A percentile compares a stretch with the other conserved stretches of the same genome.
These are phyloP conservation scores for Incumbomyces delicatus DNA, from an alignment of 2,329 filamentous ascomycete species.

Conservation along the genomic window DNA sequence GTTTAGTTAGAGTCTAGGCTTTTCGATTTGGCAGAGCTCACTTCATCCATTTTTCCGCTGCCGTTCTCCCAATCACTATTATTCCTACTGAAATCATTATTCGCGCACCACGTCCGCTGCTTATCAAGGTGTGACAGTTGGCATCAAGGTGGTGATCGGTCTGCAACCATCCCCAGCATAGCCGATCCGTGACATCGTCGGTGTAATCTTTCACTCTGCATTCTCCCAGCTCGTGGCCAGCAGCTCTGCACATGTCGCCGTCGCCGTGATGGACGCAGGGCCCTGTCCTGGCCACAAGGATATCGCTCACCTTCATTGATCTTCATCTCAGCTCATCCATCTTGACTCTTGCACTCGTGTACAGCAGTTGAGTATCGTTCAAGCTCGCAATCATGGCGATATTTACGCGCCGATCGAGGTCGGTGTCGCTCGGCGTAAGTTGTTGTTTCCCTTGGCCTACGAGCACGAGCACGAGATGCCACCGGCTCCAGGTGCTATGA, in stretches of 20 bases:
- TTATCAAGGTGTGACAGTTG: no score
- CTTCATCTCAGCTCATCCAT: no score
- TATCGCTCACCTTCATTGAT: neutral
- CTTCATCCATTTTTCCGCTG: no score
- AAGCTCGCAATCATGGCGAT: conserved; percentile 12
- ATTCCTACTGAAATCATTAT: no score
- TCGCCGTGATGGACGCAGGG: neutral
- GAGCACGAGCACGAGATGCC: no score
- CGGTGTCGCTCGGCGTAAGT: conserved; percentile 22
- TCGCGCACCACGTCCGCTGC: no score
- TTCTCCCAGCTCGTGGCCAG: neutral
- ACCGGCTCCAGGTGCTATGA: conserved; percentile 6
- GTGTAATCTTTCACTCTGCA: neutral
- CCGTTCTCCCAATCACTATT: no score
- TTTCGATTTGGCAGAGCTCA: no score
- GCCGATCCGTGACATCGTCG: neutral
- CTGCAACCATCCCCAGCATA: neutral
- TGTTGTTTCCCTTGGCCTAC: neutral
- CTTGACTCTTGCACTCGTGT: neutral
- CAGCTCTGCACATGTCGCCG: neutral
- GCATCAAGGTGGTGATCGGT: no score
- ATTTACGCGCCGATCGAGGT: conserved; percentile 27
- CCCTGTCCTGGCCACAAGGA: neutral
- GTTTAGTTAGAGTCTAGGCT: no score
- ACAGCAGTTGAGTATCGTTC: neutral